Evolutionary conservation across 352 stramenopile genomes (phyloP).

Genomic region (Pilasporangium apinafurcum): DNA sequence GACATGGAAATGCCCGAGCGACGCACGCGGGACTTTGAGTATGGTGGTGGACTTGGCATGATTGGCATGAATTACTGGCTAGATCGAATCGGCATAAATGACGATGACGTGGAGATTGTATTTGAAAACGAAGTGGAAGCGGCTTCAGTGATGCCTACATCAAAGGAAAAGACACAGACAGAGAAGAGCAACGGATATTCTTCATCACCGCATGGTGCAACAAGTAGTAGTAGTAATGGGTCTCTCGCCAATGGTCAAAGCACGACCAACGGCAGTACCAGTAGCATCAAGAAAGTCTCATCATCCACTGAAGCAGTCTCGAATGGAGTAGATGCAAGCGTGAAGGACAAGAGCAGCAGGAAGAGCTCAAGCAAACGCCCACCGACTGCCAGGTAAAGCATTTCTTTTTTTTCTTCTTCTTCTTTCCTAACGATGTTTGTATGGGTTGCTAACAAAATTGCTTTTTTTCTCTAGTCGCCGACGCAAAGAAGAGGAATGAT

Average conservation of each 20-base stretch:
- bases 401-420: background rate
- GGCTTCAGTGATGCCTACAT: constrained; percentile 8
- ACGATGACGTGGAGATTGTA: constrained; percentile 48
- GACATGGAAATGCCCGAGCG: constrained; percentile 88
- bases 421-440: too few species aligned
- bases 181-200: too few species aligned
- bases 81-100: constrained; percentile 31
- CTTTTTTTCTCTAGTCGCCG: too few species aligned
- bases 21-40: constrained; percentile 75
- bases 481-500: too few species aligned
- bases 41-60: constrained; percentile 23
- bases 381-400: constrained; percentile 43
- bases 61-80: constrained; percentile 70
- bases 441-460: too few species aligned
- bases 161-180: constrained; percentile 28
- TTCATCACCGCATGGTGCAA: too few species aligned
- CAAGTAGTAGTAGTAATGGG: too few species aligned
- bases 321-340: constrained; percentile 5
- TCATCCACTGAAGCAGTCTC: constrained; percentile 1
- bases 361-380: constrained; percentile 55
- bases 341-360: constrained; percentile 26
- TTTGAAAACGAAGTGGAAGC: constrained; percentile 53
- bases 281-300: constrained; percentile 5
- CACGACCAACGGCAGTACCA: constrained; percentile 8
- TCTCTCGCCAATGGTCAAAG: too few species aligned